phyloP scores from a whole-genome alignment of 139 green algal species.

The Closterium sp. region DNA sequence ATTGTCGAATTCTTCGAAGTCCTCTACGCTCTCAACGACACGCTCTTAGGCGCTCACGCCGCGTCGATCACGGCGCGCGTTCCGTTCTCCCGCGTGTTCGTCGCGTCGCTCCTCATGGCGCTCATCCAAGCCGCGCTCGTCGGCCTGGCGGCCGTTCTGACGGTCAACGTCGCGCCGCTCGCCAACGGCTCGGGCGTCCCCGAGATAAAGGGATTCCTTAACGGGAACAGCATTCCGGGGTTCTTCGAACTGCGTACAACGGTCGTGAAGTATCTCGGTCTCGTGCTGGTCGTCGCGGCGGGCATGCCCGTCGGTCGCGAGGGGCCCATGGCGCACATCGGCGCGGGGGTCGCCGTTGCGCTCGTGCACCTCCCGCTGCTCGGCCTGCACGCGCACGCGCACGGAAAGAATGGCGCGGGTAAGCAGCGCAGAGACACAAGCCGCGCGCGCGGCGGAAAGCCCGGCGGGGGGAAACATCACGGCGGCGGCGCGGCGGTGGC shows the following conservation, averaged over 20 bases:
- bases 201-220: conserved; percentile 14
- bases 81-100: neutral
- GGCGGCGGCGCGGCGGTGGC: neutral
- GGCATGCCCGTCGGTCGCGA: conserved; percentile 68
- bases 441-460: neutral
- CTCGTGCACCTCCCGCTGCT: neutral
- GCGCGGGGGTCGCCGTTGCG: conserved; percentile 67
- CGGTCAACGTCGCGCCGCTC: neutral
- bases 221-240: neutral
- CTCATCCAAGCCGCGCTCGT: neutral
- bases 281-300: neutral
- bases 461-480: no score
- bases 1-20: neutral
- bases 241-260: neutral
- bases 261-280: neutral
- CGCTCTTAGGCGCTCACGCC: neutral
- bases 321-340: conserved; percentile 88
- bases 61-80: neutral
- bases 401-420: neutral
- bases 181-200: conserved; percentile 1
- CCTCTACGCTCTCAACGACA: neutral
- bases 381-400: neutral
- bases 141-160: neutral
- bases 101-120: neutral
- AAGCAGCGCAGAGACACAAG: neutral